These are phyloP conservation scores for Spergularia bocconei DNA, from an alignment of 148 eudicot genomes.

Conservation along the genomic window DNA sequence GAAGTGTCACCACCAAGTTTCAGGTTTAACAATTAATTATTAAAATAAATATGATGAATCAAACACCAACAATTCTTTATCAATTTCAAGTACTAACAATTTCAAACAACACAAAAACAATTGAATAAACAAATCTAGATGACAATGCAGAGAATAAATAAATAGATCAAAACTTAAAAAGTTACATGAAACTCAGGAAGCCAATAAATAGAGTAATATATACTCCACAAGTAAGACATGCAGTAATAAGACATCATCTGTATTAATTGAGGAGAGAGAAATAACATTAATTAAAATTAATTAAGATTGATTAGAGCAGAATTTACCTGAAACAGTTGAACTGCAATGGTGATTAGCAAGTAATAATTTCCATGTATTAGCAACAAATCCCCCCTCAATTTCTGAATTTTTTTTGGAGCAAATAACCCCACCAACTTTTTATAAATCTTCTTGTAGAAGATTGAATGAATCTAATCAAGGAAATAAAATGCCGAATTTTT, in stretches of 20 bases:
- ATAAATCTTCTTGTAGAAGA: background rate
- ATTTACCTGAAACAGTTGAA: conserved; percentile 32
- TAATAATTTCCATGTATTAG: conserved; percentile 12
- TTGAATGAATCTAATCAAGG: background rate
- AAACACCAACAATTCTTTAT: background rate
- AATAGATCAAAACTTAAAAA: background rate
- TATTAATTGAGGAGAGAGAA: conserved; percentile 4
- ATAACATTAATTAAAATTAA: background rate
- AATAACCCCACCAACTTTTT: background rate
- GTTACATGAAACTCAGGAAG: background rate
- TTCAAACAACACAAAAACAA: background rate
- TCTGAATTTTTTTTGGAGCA: conserved; percentile 9
- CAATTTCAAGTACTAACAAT: background rate
- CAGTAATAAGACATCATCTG: background rate
- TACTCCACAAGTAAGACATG: background rate
- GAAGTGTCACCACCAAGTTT: background rate
- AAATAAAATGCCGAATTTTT: background rate
- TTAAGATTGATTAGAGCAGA: background rate
- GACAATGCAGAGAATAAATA: background rate
- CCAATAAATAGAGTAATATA: background rate
- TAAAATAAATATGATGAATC: background rate
- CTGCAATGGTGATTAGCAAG: conserved; percentile 16
- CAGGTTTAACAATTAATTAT: background rate
- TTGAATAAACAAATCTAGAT: background rate
- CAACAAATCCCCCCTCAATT: conserved; percentile 7